A percentile compares a stretch with the other conserved stretches of the same genome.
Evolutionary conservation across 768 basidiomycete genomes (phyloP).

Genomic region (Tubosaeta sp.): DNA sequence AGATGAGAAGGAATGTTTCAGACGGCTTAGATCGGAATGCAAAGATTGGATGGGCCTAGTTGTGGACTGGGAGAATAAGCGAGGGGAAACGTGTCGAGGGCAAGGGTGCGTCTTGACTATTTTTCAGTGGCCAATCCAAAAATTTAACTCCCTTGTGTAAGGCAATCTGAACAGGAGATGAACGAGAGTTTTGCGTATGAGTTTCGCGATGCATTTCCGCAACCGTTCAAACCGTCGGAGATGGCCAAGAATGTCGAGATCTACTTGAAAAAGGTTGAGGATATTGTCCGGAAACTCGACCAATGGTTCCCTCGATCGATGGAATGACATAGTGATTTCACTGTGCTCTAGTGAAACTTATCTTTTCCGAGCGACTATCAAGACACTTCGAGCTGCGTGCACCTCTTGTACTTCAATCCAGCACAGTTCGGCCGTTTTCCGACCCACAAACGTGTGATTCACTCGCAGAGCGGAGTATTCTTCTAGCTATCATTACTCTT

Average conservation of each 20-base stretch:
- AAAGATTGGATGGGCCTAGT: slow-evolving; percentile 16
- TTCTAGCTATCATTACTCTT: no score
- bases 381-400: no score
- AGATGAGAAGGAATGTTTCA: slow-evolving; percentile 18
- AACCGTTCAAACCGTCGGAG: slow-evolving; percentile 8
- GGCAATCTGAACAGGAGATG: slow-evolving; percentile 13
- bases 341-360: background rate
- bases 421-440: no score
- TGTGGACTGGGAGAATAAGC: slow-evolving; percentile 18
- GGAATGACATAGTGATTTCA: background rate
- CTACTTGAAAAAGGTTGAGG: slow-evolving; percentile 26
- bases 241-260: slow-evolving; percentile 15
- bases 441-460: no score
- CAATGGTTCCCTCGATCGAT: slow-evolving; percentile 19
- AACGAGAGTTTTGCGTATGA: slow-evolving; percentile 15
- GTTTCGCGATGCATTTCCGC: slow-evolving; percentile 23
- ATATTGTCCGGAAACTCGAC: slow-evolving; percentile 21
- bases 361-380: background rate
- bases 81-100: slow-evolving; percentile 6
- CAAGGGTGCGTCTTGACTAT: slow-evolving; percentile 5
- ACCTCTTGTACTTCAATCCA: no score
- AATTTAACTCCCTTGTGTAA: background rate
- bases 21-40: slow-evolving; percentile 14
- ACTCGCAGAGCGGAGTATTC: no score
- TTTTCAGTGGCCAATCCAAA: background rate